These are phyloP conservation scores for Begonia loranthoides DNA, from an alignment of 306 rosid species.

Conservation along the genomic window DNA sequence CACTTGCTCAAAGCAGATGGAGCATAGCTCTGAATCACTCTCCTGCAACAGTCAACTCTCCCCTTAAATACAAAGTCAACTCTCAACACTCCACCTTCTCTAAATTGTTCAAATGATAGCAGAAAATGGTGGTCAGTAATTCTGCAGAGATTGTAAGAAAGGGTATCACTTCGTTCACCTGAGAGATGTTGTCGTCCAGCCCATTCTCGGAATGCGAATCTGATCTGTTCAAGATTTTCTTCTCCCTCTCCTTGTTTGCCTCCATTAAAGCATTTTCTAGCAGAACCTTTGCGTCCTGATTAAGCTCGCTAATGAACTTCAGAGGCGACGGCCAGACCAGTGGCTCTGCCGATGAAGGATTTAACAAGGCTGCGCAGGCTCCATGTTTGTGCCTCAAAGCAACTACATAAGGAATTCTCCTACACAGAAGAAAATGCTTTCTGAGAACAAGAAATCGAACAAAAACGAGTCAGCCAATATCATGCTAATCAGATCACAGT, in stretches of 20 bases:
- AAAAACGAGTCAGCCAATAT: not conserved
- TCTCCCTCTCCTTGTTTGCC: slow-evolving; percentile 86
- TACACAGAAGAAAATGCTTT: slow-evolving; percentile 18
- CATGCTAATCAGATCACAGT: too few relatives aligned
- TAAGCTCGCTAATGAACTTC: slow-evolving; percentile 83
- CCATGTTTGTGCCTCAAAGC: slow-evolving; percentile 70
- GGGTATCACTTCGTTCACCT: slow-evolving; percentile 25
- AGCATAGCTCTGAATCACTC: slow-evolving; percentile 68
- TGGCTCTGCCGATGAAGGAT: slow-evolving; percentile 87
- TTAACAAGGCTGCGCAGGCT: slow-evolving; percentile 82
- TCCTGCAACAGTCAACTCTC: slow-evolving; percentile 28
- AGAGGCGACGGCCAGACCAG: slow-evolving; percentile 98
- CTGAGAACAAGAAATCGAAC: not conserved
- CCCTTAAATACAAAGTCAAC: too few relatives aligned
- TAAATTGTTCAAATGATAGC: too few relatives aligned
- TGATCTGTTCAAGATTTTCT: slow-evolving; percentile 58
- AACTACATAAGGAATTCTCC: slow-evolving; percentile 78
- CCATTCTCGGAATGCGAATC: slow-evolving; percentile 39
- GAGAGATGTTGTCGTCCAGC: slow-evolving; percentile 50
- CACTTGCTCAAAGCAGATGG: slow-evolving; percentile 93
- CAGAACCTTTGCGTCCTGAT: slow-evolving; percentile 67
- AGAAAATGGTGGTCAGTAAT: too few relatives aligned
- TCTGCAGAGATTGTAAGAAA: too few relatives aligned
- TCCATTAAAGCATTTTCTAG: slow-evolving; percentile 81
- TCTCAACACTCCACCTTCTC: too few relatives aligned